Percentiles rank a stretch among this genome's conserved stretches.
Evolutionary conservation across 768 basidiomycete species (phyloP).

Genomic region (Lyophyllum decastes): DNA sequence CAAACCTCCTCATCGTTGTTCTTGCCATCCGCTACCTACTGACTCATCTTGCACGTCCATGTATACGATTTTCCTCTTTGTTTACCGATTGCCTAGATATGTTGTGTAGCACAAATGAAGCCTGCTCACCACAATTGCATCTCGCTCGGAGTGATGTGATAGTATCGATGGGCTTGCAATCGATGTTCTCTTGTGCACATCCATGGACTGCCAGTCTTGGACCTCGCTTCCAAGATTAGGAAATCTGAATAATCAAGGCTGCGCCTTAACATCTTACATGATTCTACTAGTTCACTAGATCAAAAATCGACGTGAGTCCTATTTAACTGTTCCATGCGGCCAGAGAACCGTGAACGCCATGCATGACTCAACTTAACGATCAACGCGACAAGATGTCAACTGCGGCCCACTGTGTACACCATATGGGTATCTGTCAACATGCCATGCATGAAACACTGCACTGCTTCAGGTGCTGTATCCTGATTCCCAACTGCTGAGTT

Average conservation of each 20-base stretch:
- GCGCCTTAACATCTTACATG: background rate
- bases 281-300: background rate
- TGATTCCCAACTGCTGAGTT: background rate
- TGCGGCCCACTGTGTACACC: background rate
- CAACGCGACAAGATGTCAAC: background rate
- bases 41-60: constrained; percentile 8
- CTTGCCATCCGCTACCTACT: background rate
- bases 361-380: background rate
- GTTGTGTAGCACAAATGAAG: background rate
- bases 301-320: background rate
- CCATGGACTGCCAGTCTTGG: no score
- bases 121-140: background rate
- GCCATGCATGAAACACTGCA: background rate
- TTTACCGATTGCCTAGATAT: background rate
- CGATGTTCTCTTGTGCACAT: background rate
- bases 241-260: background rate
- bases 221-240: background rate
- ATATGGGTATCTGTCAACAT: constrained; percentile 2
- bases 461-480: background rate
- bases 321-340: background rate
- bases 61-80: constrained; percentile 13
- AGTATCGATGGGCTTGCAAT: background rate
- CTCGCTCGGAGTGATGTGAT: background rate
- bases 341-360: background rate
- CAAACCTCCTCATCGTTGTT: background rate